Conservation (phyloP, 2,329 filamentous ascomycete genomes). For the Harringtonia lauricola region DNA sequence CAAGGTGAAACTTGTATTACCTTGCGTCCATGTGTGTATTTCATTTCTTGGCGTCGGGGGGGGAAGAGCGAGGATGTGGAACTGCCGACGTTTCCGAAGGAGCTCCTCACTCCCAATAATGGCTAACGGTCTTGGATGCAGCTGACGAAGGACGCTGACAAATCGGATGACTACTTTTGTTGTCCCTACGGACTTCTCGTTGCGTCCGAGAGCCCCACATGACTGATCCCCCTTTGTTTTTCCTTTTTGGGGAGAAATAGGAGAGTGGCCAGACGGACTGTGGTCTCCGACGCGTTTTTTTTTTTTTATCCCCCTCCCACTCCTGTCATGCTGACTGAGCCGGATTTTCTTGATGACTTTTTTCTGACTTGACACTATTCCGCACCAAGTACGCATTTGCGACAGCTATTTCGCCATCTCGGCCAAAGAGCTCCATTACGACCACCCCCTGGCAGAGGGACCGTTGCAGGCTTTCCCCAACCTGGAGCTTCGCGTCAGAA, state of each 20-base stretch:
- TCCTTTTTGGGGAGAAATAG: too few relatives aligned
- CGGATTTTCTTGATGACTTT: constrained; percentile 6
- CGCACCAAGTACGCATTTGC: not conserved
- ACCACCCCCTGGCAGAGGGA: too few relatives aligned
- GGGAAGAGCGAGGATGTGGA: not conserved
- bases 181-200: too few relatives aligned
- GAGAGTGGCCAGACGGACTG: too few relatives aligned
- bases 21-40: too few relatives aligned
- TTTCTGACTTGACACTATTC: constrained; percentile 7
- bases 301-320: not conserved
- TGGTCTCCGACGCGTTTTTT: not conserved
- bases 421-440: not conserved
- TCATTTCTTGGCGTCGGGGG: too few relatives aligned
- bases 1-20: not conserved
- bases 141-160: constrained; percentile 1
- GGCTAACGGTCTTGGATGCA: not conserved
- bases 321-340: constrained; percentile 10
- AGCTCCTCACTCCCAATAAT: too few relatives aligned
- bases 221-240: too few relatives aligned
- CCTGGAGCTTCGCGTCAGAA: too few relatives aligned
- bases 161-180: constrained; percentile 1
- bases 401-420: not conserved
- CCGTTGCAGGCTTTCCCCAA: too few relatives aligned
- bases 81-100: constrained; percentile 5
- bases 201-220: too few relatives aligned